These are phyloP conservation scores for Trypanosoma vivax DNA, from an alignment of 208 protist genomes.

Conservation along the genomic window DNA sequence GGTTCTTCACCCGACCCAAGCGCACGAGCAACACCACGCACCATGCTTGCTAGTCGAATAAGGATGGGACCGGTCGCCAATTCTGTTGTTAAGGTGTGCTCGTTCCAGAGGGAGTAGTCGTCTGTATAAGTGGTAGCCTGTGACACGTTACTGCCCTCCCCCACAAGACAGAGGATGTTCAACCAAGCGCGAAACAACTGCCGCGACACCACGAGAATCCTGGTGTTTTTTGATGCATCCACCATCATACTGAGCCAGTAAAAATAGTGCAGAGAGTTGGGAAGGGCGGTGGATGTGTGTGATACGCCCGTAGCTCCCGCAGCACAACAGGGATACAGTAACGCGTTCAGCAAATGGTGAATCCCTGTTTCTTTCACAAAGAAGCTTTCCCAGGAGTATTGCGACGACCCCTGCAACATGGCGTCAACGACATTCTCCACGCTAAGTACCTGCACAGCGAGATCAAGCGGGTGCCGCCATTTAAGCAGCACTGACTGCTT, in stretches of 20 bases:
- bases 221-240: conserved; percentile 2
- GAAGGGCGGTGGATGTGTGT: not conserved
- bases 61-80: not conserved
- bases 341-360: conserved; percentile 35
- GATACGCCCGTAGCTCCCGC: not conserved
- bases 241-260: not conserved
- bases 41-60: conserved; percentile 3
- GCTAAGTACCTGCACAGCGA: conserved; percentile 62
- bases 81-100: conserved; percentile 9
- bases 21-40: not conserved
- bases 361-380: conserved; percentile 35
- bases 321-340: conserved; percentile 32
- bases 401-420: conserved; percentile 19
- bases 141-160: conserved; percentile 4
- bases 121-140: not conserved
- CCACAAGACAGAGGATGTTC: conserved; percentile 6
- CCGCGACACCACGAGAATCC: conserved; percentile 10
- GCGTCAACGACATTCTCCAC: conserved; percentile 38
- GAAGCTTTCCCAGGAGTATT: conserved; percentile 24
- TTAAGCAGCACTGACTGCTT: conserved; percentile 30
- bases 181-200: conserved; percentile 17
- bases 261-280: not conserved
- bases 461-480: conserved; percentile 9
- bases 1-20: conserved; percentile 1
- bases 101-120: not conserved